phyloP scores from a whole-genome alignment of 371 early-diverging fungal genomes.

The Saksenaea oblongispora region DNA sequence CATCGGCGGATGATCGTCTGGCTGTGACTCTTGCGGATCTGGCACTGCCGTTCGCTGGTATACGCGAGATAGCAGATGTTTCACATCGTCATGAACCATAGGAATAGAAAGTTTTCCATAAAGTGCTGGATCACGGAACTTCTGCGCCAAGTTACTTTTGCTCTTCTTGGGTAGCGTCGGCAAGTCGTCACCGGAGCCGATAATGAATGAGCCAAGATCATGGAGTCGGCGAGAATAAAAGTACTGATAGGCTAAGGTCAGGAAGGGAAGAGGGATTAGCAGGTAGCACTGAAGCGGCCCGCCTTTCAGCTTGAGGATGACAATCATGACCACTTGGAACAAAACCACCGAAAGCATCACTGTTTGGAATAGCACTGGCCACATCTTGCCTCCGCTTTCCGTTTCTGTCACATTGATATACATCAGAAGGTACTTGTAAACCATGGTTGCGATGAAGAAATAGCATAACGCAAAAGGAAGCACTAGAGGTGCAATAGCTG shows the following conservation, averaged over 20 bases:
- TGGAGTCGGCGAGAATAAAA: constrained; percentile 27
- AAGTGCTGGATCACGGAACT: constrained; percentile 49
- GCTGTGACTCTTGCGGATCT: not conserved
- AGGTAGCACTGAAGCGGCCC: constrained; percentile 49
- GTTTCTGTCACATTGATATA: constrained; percentile 63
- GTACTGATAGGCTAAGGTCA: constrained; percentile 60
- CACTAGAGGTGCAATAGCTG: constrained; percentile 74
- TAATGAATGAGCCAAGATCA: constrained; percentile 13
- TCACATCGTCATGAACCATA: constrained; percentile 54
- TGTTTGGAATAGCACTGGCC: constrained; percentile 73
- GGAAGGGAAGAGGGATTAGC: constrained; percentile 64
- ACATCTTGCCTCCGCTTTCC: constrained; percentile 78
- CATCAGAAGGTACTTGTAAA: constrained; percentile 65
- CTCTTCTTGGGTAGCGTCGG: not conserved
- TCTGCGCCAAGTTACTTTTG: constrained; percentile 22
- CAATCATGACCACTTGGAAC: constrained; percentile 74
- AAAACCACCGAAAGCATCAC: constrained; percentile 60
- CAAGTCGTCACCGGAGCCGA: constrained; percentile 2
- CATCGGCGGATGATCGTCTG: not conserved
- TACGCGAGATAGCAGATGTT: constrained; percentile 49
- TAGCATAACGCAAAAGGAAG: constrained; percentile 67
- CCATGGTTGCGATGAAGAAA: constrained; percentile 64
- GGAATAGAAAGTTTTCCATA: constrained; percentile 48
- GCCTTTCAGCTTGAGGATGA: constrained; percentile 53
- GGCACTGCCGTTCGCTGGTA: constrained; percentile 20